Percentiles rank a stretch among this genome's conserved stretches.
phyloP scores from a whole-genome alignment of 805 yeast species.

The Huiozyma naganishii region DNA sequence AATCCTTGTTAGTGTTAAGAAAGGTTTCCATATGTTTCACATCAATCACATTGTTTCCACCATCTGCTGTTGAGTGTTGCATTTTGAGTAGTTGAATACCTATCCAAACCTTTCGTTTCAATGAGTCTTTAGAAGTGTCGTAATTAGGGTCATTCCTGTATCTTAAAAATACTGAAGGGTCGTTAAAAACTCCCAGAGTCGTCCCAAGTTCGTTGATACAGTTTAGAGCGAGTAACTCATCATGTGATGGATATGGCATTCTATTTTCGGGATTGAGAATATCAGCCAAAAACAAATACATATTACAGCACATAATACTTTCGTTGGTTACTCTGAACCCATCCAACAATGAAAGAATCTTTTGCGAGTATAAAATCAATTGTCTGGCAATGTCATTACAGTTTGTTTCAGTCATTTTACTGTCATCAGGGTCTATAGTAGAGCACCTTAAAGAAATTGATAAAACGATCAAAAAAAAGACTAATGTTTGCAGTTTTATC shows the following conservation, averaged over 20 bases:
- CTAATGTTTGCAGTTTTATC: constrained; percentile 7
- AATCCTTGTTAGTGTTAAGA: background rate
- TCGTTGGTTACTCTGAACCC: constrained; percentile 12
- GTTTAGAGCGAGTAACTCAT: constrained; percentile 5
- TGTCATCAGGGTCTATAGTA: background rate
- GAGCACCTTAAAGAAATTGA: constrained; percentile 5
- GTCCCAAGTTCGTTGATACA: constrained; percentile 4
- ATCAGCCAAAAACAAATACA: constrained; percentile 8
- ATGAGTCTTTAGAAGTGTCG: background rate
- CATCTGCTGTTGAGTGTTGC: constrained; percentile 5
- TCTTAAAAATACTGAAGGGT: constrained; percentile 6
- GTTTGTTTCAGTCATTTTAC: background rate
- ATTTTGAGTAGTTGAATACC: constrained; percentile 12
- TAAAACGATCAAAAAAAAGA: constrained; percentile 5
- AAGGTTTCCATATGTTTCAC: constrained; percentile 6
- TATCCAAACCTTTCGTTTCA: constrained; percentile 12
- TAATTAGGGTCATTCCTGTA: constrained; percentile 1
- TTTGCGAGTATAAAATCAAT: constrained; percentile 5
- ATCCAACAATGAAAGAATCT: constrained; percentile 8
- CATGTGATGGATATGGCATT: constrained; percentile 3
- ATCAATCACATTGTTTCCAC: constrained; percentile 2
- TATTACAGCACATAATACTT: constrained; percentile 5
- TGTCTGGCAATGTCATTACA: constrained; percentile 5
- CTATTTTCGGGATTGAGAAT: constrained; percentile 8
- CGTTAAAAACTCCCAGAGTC: constrained; percentile 9